These are phyloP conservation scores for Chytriomyces sp. DNA, from an alignment of 192 early-diverging fungal genomes.

Conservation along the genomic window DNA sequence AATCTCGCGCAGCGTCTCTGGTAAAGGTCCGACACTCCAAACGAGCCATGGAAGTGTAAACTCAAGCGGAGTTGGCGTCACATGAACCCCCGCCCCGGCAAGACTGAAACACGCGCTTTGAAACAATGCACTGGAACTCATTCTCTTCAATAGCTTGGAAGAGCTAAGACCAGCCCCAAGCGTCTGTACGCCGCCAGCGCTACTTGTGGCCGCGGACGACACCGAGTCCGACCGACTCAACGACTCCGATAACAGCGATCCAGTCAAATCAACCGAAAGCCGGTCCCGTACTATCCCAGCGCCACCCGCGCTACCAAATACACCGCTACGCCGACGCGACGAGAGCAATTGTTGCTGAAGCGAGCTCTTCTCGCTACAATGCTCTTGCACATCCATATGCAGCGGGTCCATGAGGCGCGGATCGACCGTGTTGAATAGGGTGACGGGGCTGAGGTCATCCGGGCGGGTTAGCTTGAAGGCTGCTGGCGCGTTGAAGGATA, in stretches of 20 bases:
- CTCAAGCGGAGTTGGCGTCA: background rate
- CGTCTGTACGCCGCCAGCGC: background rate
- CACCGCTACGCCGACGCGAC: background rate
- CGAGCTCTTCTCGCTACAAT: background rate
- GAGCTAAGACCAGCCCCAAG: background rate
- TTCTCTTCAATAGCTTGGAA: conserved; percentile 13
- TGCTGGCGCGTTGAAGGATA: conserved; percentile 2
- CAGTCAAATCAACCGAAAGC: background rate
- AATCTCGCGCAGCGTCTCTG: background rate
- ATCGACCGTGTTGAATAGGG: conserved; percentile 26
- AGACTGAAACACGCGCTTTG: conserved; percentile 8
- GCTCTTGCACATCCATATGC: background rate
- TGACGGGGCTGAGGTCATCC: background rate
- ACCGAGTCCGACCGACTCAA: background rate
- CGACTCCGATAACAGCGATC: too few species aligned
- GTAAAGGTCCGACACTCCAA: background rate
- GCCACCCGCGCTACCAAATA: conserved; percentile 8
- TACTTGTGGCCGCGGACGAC: background rate
- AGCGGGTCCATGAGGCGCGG: conserved; percentile 21
- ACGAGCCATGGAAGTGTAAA: conserved; percentile 14
- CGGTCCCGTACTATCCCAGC: background rate
- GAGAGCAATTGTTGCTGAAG: background rate
- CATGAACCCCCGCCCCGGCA: background rate
- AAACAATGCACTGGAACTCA: conserved; percentile 17
- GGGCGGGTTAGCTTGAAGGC: conserved; percentile 16